phyloP scores from a whole-genome alignment of 2,329 filamentous ascomycete genomes.

The Samsoniella hepiali region DNA sequence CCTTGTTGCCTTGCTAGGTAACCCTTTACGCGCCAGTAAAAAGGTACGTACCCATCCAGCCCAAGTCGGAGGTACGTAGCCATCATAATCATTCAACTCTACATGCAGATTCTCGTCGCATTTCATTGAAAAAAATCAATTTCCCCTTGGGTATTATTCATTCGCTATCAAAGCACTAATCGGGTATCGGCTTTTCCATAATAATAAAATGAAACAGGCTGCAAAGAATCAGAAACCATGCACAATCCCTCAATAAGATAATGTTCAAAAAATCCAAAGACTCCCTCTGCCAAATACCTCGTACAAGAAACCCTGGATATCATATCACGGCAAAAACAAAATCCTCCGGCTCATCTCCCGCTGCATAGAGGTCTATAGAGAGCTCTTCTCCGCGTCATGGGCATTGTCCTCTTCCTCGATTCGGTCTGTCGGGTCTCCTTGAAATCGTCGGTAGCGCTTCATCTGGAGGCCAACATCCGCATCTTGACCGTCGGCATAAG shows the following conservation, averaged over 20 bases:
- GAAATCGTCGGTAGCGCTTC: conserved; percentile 34
- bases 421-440: conserved; percentile 33
- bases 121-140: not conserved
- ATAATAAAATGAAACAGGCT: conserved; percentile 10
- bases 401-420: conserved; percentile 37
- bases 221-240: not conserved
- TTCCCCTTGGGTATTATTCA: conserved; percentile 6
- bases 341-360: not conserved
- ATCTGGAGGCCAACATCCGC: conserved; percentile 35
- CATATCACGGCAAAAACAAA: not conserved
- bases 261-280: conserved; percentile 8
- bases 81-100: not conserved
- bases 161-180: conserved; percentile 10
- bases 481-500: conserved; percentile 30
- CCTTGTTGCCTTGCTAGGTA: not conserved
- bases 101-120: not conserved
- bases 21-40: not conserved
- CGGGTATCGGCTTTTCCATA: conserved; percentile 12
- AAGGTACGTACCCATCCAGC: not conserved
- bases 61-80: not conserved
- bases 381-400: conserved; percentile 3
- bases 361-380: not conserved
- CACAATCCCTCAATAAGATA: not conserved
- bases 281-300: conserved; percentile 4
- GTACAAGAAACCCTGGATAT: not conserved